Evolutionary conservation across 1,139 yeast genomes (phyloP).

Genomic region (Pichia sp.): DNA sequence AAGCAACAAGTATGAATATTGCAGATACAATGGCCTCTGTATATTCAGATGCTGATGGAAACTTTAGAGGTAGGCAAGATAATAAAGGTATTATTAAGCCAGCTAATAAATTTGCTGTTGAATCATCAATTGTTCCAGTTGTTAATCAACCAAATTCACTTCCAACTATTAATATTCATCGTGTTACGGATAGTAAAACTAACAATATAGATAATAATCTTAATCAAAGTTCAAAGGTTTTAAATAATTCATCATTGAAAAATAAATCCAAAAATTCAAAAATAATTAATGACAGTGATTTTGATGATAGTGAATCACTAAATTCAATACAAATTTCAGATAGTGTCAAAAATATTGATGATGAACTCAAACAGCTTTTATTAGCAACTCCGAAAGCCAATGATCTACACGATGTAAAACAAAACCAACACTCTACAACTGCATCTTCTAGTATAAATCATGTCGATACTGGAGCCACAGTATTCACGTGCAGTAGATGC

Average conservation of each 20-base stretch:
- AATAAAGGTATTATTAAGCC: constrained; percentile 7
- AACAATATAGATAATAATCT: too few species aligned
- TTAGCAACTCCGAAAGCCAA: constrained; percentile 2
- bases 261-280: too few species aligned
- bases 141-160: background rate
- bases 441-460: background rate
- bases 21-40: constrained; percentile 12
- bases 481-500: constrained; percentile 5
- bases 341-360: constrained; percentile 9
- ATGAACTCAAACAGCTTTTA: constrained; percentile 5
- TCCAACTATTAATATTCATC: background rate
- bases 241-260: too few species aligned
- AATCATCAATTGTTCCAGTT: background rate
- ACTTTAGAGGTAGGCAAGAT: constrained; percentile 6
- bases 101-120: constrained; percentile 12
- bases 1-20: constrained; percentile 8
- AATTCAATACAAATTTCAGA: constrained; percentile 7
- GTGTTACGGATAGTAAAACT: too few species aligned
- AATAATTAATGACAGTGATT: too few species aligned
- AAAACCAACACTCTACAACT: constrained; percentile 5
- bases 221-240: too few species aligned
- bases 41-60: constrained; percentile 1
- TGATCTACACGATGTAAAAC: constrained; percentile 2
- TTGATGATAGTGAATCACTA: background rate
- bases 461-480: background rate